Evolutionary conservation across 345 rosid species (phyloP), one percentile per base, ranked within the genome.

Genomic region (Sisymbrium altissimum): DNA sequence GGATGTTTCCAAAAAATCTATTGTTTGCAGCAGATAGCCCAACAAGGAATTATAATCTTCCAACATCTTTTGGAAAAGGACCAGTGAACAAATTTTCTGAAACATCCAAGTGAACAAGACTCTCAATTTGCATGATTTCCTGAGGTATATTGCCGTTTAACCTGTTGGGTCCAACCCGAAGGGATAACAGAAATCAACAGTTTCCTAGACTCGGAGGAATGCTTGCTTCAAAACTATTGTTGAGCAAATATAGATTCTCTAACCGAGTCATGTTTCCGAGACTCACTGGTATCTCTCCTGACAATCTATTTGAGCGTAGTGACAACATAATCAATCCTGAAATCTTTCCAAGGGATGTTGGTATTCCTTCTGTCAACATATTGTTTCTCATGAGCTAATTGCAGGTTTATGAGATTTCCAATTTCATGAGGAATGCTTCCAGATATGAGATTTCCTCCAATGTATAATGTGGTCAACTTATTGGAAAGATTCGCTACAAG

Each of bases 31-130:
- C 70, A 29, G 27, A 18, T 25, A 72, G 25, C 50, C 0, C 10
- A 72, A 3, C 7, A 62, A 72, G 53, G 4, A 3, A 0, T 17
- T 63, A 9, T 39, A 72, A 10, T n/a, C 39, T 30, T 18, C 44
- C 70, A 64, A 72, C 7, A 5, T 63, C 64, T 43, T 62, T 19
- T 1, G 70, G 76, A 7, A 72, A 17, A 14, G 27, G 23, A 10
- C 76, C 70, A 4, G 41, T 68, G 30, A 68, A 30, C 21, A 9
- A 1, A 4, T 48, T 48, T 1, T 2, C 9, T 0, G 9, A 3
- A 27, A 48, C 54, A 48, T 18, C 18, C 6, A 48, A 3, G 1
- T 48, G 6, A 9, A 48, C 54, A 11, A 48, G 27, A 48, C 27
- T 18, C 54, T 48, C 54, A 25, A 48, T 0, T 25, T 48, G 54